Conservation (phyloP, 345 rosid genomes). For the Gossypium raimondii region DNA sequence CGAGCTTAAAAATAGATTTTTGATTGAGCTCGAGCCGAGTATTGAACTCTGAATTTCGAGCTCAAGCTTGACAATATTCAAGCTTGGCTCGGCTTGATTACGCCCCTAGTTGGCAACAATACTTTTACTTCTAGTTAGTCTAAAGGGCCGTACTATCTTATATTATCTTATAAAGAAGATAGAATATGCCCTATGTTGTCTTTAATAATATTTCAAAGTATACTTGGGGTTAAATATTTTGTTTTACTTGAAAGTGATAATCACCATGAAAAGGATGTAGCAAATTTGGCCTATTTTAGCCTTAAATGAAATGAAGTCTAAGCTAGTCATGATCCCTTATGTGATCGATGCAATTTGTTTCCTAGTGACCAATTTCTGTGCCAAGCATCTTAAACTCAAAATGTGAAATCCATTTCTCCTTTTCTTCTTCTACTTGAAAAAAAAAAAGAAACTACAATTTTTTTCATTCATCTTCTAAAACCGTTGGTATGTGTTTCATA, state of each 20-base stretch:
- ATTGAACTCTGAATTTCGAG: too few relatives aligned
- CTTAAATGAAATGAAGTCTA: background rate
- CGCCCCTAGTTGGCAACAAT: background rate
- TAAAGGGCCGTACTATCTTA: background rate
- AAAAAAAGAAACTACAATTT: background rate
- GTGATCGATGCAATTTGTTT: background rate
- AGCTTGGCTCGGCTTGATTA: too few relatives aligned
- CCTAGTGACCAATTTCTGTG: background rate
- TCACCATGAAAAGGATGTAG: background rate
- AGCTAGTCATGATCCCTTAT: background rate
- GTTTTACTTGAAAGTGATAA: background rate
- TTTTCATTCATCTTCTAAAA: background rate
- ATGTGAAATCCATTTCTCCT: background rate
- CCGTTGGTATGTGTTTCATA: background rate
- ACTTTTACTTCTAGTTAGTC: background rate
- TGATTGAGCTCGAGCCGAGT: too few relatives aligned
- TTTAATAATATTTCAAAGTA: too few relatives aligned
- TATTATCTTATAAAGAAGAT: too few relatives aligned
- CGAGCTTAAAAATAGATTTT: too few relatives aligned
- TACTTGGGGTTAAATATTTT: background rate
- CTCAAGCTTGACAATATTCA: too few relatives aligned
- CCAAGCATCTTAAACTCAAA: background rate
- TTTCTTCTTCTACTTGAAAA: background rate
- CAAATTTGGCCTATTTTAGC: background rate
- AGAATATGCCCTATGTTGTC: too few relatives aligned